Conservation (phyloP, 148 eudicot genomes). For the Camellia lanceoleosa region DNA sequence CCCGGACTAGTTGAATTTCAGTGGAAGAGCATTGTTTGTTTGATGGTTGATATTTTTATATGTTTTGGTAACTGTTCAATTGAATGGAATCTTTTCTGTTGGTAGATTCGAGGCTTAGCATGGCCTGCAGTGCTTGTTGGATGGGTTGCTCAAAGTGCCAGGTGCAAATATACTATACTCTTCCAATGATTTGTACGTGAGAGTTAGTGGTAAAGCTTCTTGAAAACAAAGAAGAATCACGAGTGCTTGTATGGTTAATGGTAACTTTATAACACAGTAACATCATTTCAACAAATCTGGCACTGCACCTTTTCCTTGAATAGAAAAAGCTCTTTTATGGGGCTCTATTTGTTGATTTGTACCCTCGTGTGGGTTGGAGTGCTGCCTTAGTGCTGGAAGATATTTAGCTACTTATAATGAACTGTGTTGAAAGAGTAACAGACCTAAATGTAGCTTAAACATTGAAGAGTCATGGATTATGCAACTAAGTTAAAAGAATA, state of each 20-base stretch:
- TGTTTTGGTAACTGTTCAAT: not conserved
- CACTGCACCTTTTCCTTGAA: not conserved
- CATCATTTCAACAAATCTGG: not conserved
- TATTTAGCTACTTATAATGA: not conserved
- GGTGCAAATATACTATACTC: constrained; percentile 38
- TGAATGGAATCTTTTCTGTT: constrained; percentile 18
- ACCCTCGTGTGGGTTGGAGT: not conserved
- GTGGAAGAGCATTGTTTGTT: constrained; percentile 8
- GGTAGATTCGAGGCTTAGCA: constrained; percentile 89
- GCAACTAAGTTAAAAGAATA: not conserved
- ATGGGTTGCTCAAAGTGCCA: constrained; percentile 99
- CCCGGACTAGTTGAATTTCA: not conserved
- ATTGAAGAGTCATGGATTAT: not conserved
- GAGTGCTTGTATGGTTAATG: not conserved
- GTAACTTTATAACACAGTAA: not conserved
- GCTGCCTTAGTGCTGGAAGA: not conserved
- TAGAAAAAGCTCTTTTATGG: not conserved
- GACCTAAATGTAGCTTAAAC: not conserved
- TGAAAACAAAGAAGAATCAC: not conserved
- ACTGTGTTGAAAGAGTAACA: not conserved
- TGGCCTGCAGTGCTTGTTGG: constrained; percentile 98
- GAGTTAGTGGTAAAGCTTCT: not conserved
- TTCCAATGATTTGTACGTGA: not conserved
- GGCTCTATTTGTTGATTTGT: not conserved
- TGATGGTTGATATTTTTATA: not conserved